A percentile compares a stretch with the other conserved stretches of the same genome.
These are phyloP conservation scores for Xylariomycetidae sp. DNA, from an alignment of 2,329 filamentous ascomycete genomes.

Conservation along the genomic window DNA sequence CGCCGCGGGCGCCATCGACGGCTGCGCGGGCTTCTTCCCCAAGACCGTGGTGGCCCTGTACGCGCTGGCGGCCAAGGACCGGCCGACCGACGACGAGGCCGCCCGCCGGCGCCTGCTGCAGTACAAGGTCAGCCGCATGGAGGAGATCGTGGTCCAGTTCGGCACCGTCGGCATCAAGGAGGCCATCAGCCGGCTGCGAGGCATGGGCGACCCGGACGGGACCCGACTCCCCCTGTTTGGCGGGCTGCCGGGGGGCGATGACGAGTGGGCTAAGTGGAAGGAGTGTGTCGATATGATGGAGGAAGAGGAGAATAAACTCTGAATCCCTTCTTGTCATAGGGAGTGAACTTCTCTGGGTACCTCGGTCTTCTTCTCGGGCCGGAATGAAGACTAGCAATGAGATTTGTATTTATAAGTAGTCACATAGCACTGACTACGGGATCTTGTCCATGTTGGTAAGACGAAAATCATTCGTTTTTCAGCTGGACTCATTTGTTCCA, in stretches of 20 bases:
- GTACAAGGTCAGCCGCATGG: slow-evolving; percentile 55
- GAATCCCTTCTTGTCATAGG: too few relatives aligned
- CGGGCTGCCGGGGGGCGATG: slow-evolving; percentile 52
- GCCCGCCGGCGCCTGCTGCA: slow-evolving; percentile 54
- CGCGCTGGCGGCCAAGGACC: slow-evolving; percentile 33
- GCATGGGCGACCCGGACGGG: slow-evolving; percentile 55
- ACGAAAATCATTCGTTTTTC: too few relatives aligned
- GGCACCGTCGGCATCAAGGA: slow-evolving; percentile 64
- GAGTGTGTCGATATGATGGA: slow-evolving; percentile 37
- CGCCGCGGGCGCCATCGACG: slow-evolving; percentile 33
- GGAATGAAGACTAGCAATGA: too few relatives aligned
- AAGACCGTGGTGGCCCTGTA: slow-evolving; percentile 56
- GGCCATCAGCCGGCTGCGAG: slow-evolving; percentile 53
- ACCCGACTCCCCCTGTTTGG: slow-evolving; percentile 55
- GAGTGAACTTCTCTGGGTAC: too few relatives aligned
- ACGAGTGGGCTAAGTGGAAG: slow-evolving; percentile 53
- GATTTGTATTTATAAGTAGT: too few relatives aligned
- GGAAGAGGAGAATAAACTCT: slow-evolving; percentile 17
- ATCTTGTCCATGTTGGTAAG: too few relatives aligned
- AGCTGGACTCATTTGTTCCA: too few relatives aligned
- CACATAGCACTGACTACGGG: too few relatives aligned
- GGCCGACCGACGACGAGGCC: slow-evolving; percentile 36
- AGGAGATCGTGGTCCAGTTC: slow-evolving; percentile 56
- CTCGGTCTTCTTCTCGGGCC: too few relatives aligned
- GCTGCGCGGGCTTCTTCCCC: slow-evolving; percentile 50